These are phyloP conservation scores for Geranium rotundifolium DNA, from an alignment of 345 rosid species.

Conservation along the genomic window DNA sequence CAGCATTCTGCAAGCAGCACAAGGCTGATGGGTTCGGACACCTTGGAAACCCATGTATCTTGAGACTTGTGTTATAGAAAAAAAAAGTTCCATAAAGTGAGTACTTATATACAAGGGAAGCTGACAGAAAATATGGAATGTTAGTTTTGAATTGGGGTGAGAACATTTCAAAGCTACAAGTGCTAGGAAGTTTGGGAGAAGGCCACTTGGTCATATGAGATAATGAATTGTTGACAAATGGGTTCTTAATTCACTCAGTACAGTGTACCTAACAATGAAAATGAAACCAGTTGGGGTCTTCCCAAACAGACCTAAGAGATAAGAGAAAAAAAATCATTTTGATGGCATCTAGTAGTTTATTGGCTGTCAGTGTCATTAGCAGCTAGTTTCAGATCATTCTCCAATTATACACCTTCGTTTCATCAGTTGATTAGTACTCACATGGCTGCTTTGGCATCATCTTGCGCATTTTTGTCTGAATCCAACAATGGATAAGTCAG, in stretches of 20 bases:
- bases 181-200: background rate
- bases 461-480: too few species aligned
- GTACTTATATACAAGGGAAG: background rate
- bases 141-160: background rate
- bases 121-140: background rate
- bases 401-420: too few species aligned
- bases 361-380: too few species aligned
- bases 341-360: too few species aligned
- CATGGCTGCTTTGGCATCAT: too few species aligned
- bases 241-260: background rate
- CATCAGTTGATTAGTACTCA: too few species aligned
- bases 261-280: background rate
- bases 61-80: background rate
- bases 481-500: too few species aligned
- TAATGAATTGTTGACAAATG: background rate
- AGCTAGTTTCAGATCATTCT: too few species aligned
- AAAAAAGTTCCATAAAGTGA: background rate
- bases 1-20: background rate
- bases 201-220: background rate
- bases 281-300: background rate
- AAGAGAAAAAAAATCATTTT: too few species aligned
- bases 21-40: background rate
- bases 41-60: background rate
- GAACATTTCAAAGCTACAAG: background rate
- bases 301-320: too few species aligned